These are phyloP conservation scores for Dichotomopilus funicola DNA, from an alignment of 2,329 filamentous ascomycete species.

Conservation along the genomic window DNA sequence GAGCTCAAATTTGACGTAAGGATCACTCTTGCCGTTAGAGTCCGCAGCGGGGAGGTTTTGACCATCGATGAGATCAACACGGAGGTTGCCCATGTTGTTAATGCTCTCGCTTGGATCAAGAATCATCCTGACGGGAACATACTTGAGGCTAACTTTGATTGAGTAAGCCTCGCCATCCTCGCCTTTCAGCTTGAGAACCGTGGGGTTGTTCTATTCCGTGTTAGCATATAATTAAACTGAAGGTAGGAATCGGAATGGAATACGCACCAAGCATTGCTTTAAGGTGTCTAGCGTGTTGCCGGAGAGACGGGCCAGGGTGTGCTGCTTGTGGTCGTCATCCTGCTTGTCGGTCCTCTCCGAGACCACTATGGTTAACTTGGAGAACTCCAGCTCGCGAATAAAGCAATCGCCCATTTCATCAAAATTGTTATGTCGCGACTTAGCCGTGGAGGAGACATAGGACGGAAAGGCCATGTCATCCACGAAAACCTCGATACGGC, in stretches of 20 bases:
- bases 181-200: slow-evolving; percentile 70
- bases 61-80: slow-evolving; percentile 87
- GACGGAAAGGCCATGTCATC: slow-evolving; percentile 93
- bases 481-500: slow-evolving; percentile 79
- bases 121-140: slow-evolving; percentile 87
- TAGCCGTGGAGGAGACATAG: slow-evolving; percentile 73
- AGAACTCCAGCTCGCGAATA: slow-evolving; percentile 95
- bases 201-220: slow-evolving; percentile 72
- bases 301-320: slow-evolving; percentile 72
- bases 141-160: slow-evolving; percentile 88
- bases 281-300: slow-evolving; percentile 83
- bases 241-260: neutral
- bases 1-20: slow-evolving; percentile 90
- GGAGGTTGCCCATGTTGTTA: slow-evolving; percentile 95
- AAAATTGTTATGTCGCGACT: slow-evolving; percentile 62
- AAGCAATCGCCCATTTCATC: slow-evolving; percentile 94
- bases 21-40: slow-evolving; percentile 93
- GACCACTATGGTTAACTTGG: slow-evolving; percentile 80
- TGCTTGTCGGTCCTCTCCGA: slow-evolving; percentile 72
- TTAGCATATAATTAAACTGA: slow-evolving; percentile 12
- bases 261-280: slow-evolving; percentile 73
- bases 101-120: slow-evolving; percentile 94
- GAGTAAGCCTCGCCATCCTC: slow-evolving; percentile 69
- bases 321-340: slow-evolving; percentile 63
- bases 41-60: slow-evolving; percentile 86